A percentile compares a stretch with the other conserved stretches of the same genome.
These are phyloP conservation scores for Annona squamosa DNA, from an alignment of 164 flowering plant genomes.

Conservation along the genomic window DNA sequence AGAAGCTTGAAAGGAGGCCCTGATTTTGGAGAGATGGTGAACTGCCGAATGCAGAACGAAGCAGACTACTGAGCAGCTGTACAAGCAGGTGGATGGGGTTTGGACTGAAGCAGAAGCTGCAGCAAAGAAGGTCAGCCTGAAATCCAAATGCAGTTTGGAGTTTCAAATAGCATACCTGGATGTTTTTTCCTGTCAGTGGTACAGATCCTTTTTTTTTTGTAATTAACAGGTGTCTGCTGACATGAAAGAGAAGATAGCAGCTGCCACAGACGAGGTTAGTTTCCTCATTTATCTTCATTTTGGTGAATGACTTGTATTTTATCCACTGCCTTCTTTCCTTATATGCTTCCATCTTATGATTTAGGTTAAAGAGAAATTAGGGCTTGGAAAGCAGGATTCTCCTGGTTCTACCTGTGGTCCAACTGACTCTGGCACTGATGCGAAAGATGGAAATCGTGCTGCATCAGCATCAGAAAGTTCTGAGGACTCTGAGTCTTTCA, in stretches of 20 bases:
- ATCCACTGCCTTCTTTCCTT: not conserved
- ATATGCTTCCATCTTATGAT: constrained; percentile 1
- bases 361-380: constrained; percentile 75
- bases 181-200: not conserved
- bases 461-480: constrained; percentile 31
- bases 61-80: constrained; percentile 91
- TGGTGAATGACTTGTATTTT: not conserved
- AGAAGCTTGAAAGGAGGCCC: constrained; percentile 48
- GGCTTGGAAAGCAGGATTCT: constrained; percentile 49
- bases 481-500: constrained; percentile 37
- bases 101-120: constrained; percentile 89
- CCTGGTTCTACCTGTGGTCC: constrained; percentile 26
- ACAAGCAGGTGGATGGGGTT: constrained; percentile 82
- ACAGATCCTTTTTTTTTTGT: not conserved
- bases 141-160: not conserved
- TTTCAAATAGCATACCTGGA: not conserved
- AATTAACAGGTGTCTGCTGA: constrained; percentile 59
- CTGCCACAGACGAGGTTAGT: constrained; percentile 73
- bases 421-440: constrained; percentile 23
- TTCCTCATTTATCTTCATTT: not conserved
- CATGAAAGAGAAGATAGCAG: constrained; percentile 75
- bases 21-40: constrained; percentile 52
- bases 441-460: constrained; percentile 28
- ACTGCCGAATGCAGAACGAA: constrained; percentile 94
- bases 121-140: constrained; percentile 62